Base-by-base conservation (phyloP, 768 basidiomycete species). In the Solioccasus polychromus region DNA sequence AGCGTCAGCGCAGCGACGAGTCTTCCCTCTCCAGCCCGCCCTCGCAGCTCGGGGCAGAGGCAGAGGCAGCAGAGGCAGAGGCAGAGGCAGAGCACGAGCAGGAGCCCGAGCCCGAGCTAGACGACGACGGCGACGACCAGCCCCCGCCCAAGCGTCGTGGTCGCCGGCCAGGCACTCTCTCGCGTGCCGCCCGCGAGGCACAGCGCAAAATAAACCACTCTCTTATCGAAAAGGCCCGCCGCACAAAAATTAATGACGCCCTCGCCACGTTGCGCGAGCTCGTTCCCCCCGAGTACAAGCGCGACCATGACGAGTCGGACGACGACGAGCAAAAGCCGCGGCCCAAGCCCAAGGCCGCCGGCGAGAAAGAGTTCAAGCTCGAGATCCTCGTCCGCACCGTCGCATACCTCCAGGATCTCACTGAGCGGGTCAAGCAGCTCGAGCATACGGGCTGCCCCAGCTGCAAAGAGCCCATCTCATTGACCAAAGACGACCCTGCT, bases 171-270 rank as follows among this genome's bases (percentile, higher is more conserved):
- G 83, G 82, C 8, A 74, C 79, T 8, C 66, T 88, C 36, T 86
- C 86, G 15, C 84, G 88, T 49, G 77, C 78, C 12, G 87, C 87
- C 24, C 76, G 93, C 37, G 92, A 95, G 67, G 79, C 85, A 2
- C 83, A 91, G 66, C 81, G 94, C 42, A 92, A 94, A 64, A 80
- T 91, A 28, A 96, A 96, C 67, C 94, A 98, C 60, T 90, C 87
- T 5, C 82, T 93, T 51, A 98, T 98, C 62, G 94, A 98, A 70
- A 89, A 94, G 61, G 82, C 93, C 0, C 72, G 94, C 24, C 76
- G 94, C 48, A 95, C 94, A 10, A 96, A 96, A 76, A 97, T 98
- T 53, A 98, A 98, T 61, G 85, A 91, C 41, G 91, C 93, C 0
- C 75, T 97, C 5, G 75, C 83, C 3, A 80, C 83, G 2, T 68